Evolutionary conservation across 768 basidiomycete species (phyloP).

Genomic region (Termitomyces sp.): DNA sequence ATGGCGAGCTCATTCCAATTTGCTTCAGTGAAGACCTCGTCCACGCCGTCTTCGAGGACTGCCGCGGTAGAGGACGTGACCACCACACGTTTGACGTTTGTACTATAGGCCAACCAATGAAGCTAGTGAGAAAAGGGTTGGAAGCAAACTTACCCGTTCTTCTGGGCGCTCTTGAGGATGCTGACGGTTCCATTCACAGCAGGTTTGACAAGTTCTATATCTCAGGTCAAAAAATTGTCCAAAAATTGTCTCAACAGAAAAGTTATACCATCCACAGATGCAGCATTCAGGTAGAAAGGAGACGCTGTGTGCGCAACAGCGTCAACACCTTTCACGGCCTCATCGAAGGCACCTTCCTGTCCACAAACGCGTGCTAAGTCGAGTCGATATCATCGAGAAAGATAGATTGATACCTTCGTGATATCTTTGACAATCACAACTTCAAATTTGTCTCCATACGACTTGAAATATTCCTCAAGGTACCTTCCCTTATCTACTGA

Average conservation of each 20-base stretch:
- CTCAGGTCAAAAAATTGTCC: neutral
- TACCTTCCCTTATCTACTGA: constrained; percentile 23
- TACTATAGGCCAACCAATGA: neutral
- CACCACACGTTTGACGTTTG: constrained; percentile 54
- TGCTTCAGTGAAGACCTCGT: constrained; percentile 39
- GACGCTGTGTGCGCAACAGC: constrained; percentile 65
- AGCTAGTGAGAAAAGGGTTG: neutral
- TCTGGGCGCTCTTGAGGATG: constrained; percentile 57
- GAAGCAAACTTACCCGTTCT: constrained; percentile 40
- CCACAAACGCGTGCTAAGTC: neutral
- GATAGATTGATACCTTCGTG: constrained; percentile 16
- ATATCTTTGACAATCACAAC: constrained; percentile 26
- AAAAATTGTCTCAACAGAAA: too few species aligned
- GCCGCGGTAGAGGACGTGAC: constrained; percentile 59
- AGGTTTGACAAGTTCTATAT: constrained; percentile 62
- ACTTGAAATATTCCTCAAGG: constrained; percentile 21
- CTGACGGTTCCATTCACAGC: constrained; percentile 71
- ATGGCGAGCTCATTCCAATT: constrained; percentile 61
- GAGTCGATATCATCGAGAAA: neutral
- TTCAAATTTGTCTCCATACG: constrained; percentile 27
- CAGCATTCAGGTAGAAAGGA: constrained; percentile 46
- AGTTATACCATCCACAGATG: constrained; percentile 31
- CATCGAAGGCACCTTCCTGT: constrained; percentile 63
- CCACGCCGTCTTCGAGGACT: constrained; percentile 29
- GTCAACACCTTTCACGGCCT: constrained; percentile 66